Evolutionary conservation across 2,329 filamentous ascomycete genomes (phyloP).

Genomic region (Ascocoryne sarcoides): DNA sequence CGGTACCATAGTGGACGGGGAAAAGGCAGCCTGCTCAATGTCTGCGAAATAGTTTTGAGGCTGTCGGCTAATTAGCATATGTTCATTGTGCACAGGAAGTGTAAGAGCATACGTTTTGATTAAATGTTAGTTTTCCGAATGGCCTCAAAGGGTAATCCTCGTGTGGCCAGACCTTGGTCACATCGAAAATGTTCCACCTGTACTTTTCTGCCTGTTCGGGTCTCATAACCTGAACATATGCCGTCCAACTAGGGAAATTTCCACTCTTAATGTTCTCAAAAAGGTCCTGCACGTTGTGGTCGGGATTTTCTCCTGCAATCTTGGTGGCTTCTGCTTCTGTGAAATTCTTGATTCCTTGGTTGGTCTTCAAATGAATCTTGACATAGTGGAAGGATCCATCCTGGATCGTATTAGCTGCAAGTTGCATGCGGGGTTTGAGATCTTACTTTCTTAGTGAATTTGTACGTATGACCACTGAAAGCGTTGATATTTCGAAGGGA

Average conservation of each 20-base stretch:
- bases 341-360: conserved; percentile 38
- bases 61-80: conserved; percentile 17
- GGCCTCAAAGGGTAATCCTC: conserved; percentile 38
- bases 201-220: conserved; percentile 38
- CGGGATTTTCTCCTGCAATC: conserved; percentile 30
- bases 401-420: too few species aligned
- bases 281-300: conserved; percentile 32
- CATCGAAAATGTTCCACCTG: conserved; percentile 44
- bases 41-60: conserved; percentile 60
- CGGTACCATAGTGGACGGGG: conserved; percentile 54
- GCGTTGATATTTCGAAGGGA: conserved; percentile 38
- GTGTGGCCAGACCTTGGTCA: conserved; percentile 47
- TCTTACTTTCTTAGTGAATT: conserved; percentile 30
- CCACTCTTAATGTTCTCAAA: conserved; percentile 37
- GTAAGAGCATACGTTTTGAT: conserved; percentile 34
- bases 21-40: conserved; percentile 60
- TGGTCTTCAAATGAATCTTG: conserved; percentile 41
- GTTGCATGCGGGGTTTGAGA: too few species aligned
- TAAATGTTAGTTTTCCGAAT: conserved; percentile 43
- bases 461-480: conserved; percentile 42
- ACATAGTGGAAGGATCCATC: conserved; percentile 41
- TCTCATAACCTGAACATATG: conserved; percentile 46
- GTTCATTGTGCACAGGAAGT: neutral
- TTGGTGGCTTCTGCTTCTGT: conserved; percentile 30
- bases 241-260: conserved; percentile 41